A percentile compares a stretch with the other conserved stretches of the same genome.
These are phyloP conservation scores for Volutella citrinella DNA, from an alignment of 2,329 filamentous ascomycete genomes.

Conservation along the genomic window DNA sequence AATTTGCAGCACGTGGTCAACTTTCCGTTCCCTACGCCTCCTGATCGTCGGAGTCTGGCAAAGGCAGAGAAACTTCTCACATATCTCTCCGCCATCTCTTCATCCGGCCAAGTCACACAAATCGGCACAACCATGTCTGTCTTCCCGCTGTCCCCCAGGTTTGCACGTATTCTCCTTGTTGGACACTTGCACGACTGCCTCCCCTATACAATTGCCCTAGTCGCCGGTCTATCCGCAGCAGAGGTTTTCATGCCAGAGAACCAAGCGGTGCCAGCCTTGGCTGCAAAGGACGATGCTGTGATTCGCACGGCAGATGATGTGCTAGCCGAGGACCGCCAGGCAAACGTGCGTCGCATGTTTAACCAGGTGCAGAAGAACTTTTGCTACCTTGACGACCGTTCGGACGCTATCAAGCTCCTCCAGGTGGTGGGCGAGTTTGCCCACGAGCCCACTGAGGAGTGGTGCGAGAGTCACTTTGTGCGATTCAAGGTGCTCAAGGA, in stretches of 20 bases:
- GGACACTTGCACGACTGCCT: slow-evolving; percentile 80
- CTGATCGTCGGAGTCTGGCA: slow-evolving; percentile 69
- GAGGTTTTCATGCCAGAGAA: slow-evolving; percentile 84
- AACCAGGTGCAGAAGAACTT: slow-evolving; percentile 76
- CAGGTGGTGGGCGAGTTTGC: slow-evolving; percentile 86
- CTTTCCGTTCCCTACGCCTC: slow-evolving; percentile 94
- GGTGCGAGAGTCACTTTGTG: slow-evolving; percentile 82
- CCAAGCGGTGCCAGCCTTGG: slow-evolving; percentile 63
- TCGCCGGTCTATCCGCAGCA: slow-evolving; percentile 82
- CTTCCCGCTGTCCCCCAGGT: slow-evolving; percentile 87
- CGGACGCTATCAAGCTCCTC: slow-evolving; percentile 86
- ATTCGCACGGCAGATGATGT: slow-evolving; percentile 65
- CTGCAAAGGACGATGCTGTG: slow-evolving; percentile 44
- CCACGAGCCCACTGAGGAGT: slow-evolving; percentile 66
- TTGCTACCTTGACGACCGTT: slow-evolving; percentile 74
- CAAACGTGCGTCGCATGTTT: slow-evolving; percentile 58
- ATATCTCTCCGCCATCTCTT: slow-evolving; percentile 77
- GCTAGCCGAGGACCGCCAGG: slow-evolving; percentile 66
- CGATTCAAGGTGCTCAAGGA: slow-evolving; percentile 85
- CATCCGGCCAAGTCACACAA: slow-evolving; percentile 71
- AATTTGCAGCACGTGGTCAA: slow-evolving; percentile 85
- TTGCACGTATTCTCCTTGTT: slow-evolving; percentile 86
- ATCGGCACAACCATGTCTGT: slow-evolving; percentile 79
- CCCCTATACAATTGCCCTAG: slow-evolving; percentile 81
- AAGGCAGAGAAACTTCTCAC: slow-evolving; percentile 83